Evolutionary conservation across 1,284 basidiomycete genomes (phyloP).

Genomic region (Moesziomyces sp.): DNA sequence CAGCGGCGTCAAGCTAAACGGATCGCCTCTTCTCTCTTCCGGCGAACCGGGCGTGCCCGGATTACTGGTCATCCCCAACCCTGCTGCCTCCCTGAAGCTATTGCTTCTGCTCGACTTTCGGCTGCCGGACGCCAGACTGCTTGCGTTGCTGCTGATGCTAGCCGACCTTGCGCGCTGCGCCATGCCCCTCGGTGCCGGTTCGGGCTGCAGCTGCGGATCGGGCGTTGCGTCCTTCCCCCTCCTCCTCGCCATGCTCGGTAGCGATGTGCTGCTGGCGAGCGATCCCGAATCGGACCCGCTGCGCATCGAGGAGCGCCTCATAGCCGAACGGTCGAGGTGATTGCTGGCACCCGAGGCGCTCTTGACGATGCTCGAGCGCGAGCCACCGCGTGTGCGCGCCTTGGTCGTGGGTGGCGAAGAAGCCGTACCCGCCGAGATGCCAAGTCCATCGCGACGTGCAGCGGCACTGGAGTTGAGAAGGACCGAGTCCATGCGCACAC

Average conservation of each 20-base stretch:
- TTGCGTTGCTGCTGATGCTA: constrained; percentile 33
- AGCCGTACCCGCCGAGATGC: background rate
- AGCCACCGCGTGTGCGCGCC: constrained; percentile 10
- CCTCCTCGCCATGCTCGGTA: background rate
- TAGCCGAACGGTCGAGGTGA: constrained; percentile 9
- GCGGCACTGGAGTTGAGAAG: background rate
- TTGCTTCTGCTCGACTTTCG: constrained; percentile 16
- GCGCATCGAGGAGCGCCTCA: constrained; percentile 7
- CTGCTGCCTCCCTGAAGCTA: constrained; percentile 19
- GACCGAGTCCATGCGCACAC: background rate
- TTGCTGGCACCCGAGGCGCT: constrained; percentile 15
- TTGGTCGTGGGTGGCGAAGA: constrained; percentile 13
- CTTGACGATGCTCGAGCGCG: constrained; percentile 33
- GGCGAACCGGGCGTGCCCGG: background rate
- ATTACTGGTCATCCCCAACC: constrained; percentile 22
- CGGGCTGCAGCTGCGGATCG: constrained; percentile 37
- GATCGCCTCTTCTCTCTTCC: background rate
- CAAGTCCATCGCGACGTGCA: constrained; percentile 4
- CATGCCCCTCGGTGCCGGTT: constrained; percentile 51
- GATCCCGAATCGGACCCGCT: constrained; percentile 5
- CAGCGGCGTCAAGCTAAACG: constrained; percentile 3
- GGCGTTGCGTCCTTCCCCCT: constrained; percentile 8
- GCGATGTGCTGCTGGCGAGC: constrained; percentile 5
- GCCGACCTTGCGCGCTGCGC: constrained; percentile 37
- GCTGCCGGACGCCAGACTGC: constrained; percentile 14